phyloP scores from a whole-genome alignment of 345 rosid genomes.

The Populus ilicifolia region DNA sequence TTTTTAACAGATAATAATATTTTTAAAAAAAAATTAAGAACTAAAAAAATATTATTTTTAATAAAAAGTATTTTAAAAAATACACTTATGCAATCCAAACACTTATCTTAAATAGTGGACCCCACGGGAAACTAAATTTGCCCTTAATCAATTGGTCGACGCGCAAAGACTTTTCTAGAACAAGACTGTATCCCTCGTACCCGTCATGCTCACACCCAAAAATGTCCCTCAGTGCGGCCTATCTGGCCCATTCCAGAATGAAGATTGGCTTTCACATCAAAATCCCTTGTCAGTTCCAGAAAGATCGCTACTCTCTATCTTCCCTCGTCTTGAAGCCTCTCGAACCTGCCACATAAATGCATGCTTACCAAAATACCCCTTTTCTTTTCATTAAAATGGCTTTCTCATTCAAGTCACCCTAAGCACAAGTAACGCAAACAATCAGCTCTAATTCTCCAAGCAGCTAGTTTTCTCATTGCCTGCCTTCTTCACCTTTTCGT shows the following conservation, averaged over 20 bases:
- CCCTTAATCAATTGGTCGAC: too few relatives aligned
- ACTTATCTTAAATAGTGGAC: not conserved
- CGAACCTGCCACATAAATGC: not conserved
- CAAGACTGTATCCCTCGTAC: not conserved
- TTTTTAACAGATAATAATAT: too few relatives aligned
- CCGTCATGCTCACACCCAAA: too few relatives aligned
- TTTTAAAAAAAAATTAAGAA: too few relatives aligned
- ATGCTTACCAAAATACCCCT: not conserved
- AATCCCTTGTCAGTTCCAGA: constrained; percentile 1
- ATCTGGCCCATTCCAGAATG: not conserved
- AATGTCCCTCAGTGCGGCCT: not conserved
- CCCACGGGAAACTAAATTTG: not conserved
- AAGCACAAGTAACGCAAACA: not conserved
- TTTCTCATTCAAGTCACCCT: not conserved
- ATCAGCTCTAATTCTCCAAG: not conserved
- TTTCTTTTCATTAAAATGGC: not conserved
- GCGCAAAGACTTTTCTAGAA: not conserved
- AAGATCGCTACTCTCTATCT: not conserved
- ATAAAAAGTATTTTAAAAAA: too few relatives aligned
- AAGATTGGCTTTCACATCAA: not conserved
- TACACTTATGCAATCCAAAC: not conserved
- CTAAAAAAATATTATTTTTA: too few relatives aligned
- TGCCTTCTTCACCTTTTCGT: not conserved
- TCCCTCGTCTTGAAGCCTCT: not conserved
- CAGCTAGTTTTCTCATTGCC: not conserved